A percentile compares a stretch with the other conserved stretches of the same genome.
phyloP scores from a whole-genome alignment of 2,329 filamentous ascomycete species.

The Fusarium sp. region DNA sequence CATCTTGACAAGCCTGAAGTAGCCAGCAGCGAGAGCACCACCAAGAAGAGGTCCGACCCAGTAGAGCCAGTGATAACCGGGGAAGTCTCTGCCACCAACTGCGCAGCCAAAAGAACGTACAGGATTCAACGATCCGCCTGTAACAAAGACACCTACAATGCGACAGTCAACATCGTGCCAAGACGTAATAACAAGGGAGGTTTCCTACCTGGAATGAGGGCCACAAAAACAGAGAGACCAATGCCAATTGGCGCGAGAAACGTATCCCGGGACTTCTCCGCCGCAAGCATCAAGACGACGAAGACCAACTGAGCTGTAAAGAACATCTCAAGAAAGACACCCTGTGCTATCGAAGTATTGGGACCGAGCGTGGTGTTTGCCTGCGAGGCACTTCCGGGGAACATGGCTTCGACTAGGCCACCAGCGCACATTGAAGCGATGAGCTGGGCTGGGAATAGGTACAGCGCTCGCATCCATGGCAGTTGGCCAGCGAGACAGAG shows the following conservation, averaged over 20 bases:
- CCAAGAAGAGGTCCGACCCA: conserved; percentile 61
- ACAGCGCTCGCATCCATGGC: conserved; percentile 26
- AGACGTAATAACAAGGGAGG: not conserved
- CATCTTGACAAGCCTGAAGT: conserved; percentile 58
- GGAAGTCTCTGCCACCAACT: conserved; percentile 50
- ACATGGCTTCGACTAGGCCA: conserved; percentile 62
- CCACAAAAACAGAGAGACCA: conserved; percentile 72
- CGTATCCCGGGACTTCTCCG: conserved; percentile 75
- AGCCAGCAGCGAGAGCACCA: conserved; percentile 53
- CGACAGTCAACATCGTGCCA: conserved; percentile 42
- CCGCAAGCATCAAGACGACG: conserved; percentile 71
- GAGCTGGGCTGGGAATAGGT: conserved; percentile 64
- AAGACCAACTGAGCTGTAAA: conserved; percentile 68
- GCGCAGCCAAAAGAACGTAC: conserved; percentile 58
- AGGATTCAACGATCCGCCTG: conserved; percentile 56
- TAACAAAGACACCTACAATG: conserved; percentile 40
- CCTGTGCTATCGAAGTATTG: conserved; percentile 59
- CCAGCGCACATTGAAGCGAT: conserved; percentile 64
- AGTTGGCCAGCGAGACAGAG: conserved; percentile 32
- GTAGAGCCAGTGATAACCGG: conserved; percentile 59
- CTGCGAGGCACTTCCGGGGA: conserved; percentile 62
- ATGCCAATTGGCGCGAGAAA: conserved; percentile 75
- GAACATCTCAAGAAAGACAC: conserved; percentile 72
- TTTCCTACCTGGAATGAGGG: conserved; percentile 45
- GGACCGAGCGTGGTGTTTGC: conserved; percentile 59